Base-by-base conservation (phyloP, 192 early-diverging fungal genomes). In the Martensiomyces pterosporus region DNA sequence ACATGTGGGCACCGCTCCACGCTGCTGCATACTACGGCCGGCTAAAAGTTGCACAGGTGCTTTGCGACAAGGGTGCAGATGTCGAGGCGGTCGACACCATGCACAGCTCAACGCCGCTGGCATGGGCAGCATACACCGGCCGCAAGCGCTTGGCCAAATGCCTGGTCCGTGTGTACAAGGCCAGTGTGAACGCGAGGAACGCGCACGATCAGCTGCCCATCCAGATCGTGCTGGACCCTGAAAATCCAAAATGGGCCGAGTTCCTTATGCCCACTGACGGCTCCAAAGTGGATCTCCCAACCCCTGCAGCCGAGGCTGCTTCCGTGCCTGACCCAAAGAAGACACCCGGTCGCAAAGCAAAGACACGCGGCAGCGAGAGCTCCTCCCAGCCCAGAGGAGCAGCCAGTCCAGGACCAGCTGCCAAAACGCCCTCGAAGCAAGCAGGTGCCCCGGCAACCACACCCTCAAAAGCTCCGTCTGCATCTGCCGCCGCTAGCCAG, bases 81-180 rank as follows among this genome's bases (percentile, higher is more conserved):
- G 65, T 94, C 18, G 89, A 94, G 52, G 49, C 88, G 0, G 61
- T 83, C 9, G 93, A 97, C 61, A 90, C 90, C 2, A 86, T 89
- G 85, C 85, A 93, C 54, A 64, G 71, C 13, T 88, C 83, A 3
- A 81, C 83, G 24, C 85, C 93, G n/a, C 68, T 97, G 13, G 88
- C 85, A 0, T 97, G 93, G 93, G 90, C 91, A 10, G 89, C 88
- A 3, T 93, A 87, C 59, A 88, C 83, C 22, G 79, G 79, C 44
- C 78, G 90, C 59, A 72, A 80, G 42, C 78, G 83, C 26, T 77
- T 82, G 10, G 88, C 85, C 34, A 80, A 75, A 53, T 38, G 83
- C 24, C 64, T 97, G 47, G 78, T 97, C 42, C 77, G 87, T 15
- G 81, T 82, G 37, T 90, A 87, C 55, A 68, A 73, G 24, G 91